phyloP scores from a whole-genome alignment of 2,329 filamentous ascomycete species.

The Helminthosporium solani region DNA sequence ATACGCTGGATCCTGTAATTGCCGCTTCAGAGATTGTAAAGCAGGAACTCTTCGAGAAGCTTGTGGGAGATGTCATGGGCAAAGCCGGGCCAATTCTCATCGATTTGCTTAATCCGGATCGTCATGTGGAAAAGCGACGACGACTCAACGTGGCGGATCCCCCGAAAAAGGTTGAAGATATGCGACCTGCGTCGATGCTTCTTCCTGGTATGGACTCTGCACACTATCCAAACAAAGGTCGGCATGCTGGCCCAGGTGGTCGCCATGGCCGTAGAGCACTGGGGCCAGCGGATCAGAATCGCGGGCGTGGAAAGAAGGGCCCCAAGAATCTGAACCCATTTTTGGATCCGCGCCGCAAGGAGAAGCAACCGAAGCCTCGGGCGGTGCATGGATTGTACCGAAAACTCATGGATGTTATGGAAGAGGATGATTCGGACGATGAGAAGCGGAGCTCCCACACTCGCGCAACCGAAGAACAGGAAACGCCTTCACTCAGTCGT shows the following conservation, averaged over 20 bases:
- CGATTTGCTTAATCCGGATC: constrained; percentile 77
- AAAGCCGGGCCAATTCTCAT: constrained; percentile 79
- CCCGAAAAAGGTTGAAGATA: constrained; percentile 57
- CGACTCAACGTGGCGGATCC: constrained; percentile 75
- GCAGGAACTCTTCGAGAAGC: constrained; percentile 78
- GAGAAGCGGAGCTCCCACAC: constrained; percentile 68
- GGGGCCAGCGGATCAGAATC: constrained; percentile 48
- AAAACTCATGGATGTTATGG: constrained; percentile 69
- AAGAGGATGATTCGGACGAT: constrained; percentile 80
- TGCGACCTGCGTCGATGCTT: constrained; percentile 57
- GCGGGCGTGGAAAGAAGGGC: constrained; percentile 43
- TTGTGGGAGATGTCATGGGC: constrained; percentile 85
- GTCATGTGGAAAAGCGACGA: constrained; percentile 75
- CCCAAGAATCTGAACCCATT: constrained; percentile 49
- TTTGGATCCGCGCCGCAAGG: constrained; percentile 59
- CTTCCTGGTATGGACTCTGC: constrained; percentile 60
- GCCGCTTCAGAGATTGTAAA: constrained; percentile 80
- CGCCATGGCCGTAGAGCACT: constrained; percentile 45
- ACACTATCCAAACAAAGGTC: constrained; percentile 61
- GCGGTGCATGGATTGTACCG: constrained; percentile 77
- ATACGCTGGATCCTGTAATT: constrained; percentile 83
- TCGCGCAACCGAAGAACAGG: constrained; percentile 80
- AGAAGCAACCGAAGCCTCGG: constrained; percentile 55
- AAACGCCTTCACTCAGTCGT: constrained; percentile 77
- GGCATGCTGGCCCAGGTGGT: constrained; percentile 43